Evolutionary conservation across 495 filamentous ascomycete species (phyloP), one percentile per base, ranked within the genome.

Genomic region (Talaromyces borbonicus): DNA sequence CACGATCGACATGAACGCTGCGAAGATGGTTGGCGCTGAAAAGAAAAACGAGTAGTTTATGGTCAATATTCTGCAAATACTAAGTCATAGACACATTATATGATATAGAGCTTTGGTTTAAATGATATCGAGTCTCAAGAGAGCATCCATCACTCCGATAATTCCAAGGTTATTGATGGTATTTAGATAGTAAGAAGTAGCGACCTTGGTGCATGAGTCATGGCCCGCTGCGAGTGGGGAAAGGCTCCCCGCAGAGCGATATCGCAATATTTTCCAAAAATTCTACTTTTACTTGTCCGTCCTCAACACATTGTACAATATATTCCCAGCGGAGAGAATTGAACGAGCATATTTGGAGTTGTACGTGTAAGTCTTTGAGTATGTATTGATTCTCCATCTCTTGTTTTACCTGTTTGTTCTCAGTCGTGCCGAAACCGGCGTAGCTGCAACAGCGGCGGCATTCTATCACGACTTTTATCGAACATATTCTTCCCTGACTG

Each of bases 311-410:
- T 37, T 22, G 18, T 38, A 12, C 18, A 38, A 38, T 38, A 20
- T 16, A 16, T 29, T 40, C 23, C 25, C 37, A 25, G 14, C 24
- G 4, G 33, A 26, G 18, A 12, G 62, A 23, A 69, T 63, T 38
- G 19, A 11, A 20, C 35, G 16, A 12, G 35, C n/a, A 22, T 38
- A 38, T 8, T n/a, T 38, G 18, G n/a, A 22, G 6, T 11, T 22
- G 35, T 38, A 15, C 19, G 35, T 20, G 22, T 38, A 11, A 22
- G 12, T n/a, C 35, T 20, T 20, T 2, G 8, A 38, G 11, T 19
- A 0, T 20, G 7, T 12, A 38, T 38, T 20, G 1, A 20, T 20
- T 20, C 22, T 12, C 26, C 26, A n/a, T 29, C 18, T 38, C 18
- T 15, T 4, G 5, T 22, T 38, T 16, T 20, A 38, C 35, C 8